Base-by-base conservation (phyloP, 1,284 basidiomycete genomes). In the Exsudoporus floridanus region DNA sequence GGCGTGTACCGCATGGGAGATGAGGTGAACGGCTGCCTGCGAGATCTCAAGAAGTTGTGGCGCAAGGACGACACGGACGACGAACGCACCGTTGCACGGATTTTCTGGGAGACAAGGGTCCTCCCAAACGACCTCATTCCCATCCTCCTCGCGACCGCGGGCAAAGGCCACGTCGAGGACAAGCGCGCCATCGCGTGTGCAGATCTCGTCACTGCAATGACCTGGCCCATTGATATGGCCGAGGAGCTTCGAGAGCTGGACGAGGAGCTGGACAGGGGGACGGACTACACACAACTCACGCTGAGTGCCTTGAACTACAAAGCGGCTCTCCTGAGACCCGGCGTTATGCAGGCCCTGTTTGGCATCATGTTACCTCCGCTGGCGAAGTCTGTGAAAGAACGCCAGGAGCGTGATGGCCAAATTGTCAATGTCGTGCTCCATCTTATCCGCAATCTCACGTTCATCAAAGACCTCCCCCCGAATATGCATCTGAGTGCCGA, bases 171-270 rank as follows among this genome's bases (percentile, higher is more conserved):
- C 21, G 83, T 87, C 43, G 90, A 86, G 66, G 92, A 86, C 75
- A 92, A 91, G 66, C 82, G 93, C 45, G 90, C 92, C 0, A 80
- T 97, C 21, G 84, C 90, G 3, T 91, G 89, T 59, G 88, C 85
- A 7, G 95, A 98, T 67, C 77, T 98, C 25, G 86, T 96, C 64
- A 91, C 92, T 0, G 93, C 94, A 0, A 90, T 98, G 86, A 98
- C 94, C 4, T 98, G 94, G 94, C 95, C 95, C 1, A 95, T 98
- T 54, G 92, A 98, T 71, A 77, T 97, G 54, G 89, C 90, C 1
- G 87, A 91, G 62, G 95, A 98, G 72, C 76, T 98, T 55, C 90
- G 90, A 66, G 94, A 97, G 65, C 79, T 94, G 45, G 88, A 92
- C 64, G 88, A 92, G 46, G 87, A 84, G 43, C 57, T 82, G 27